Base-by-base conservation (phyloP, 441 rosid genomes). In the Syzygium malaccense region DNA sequence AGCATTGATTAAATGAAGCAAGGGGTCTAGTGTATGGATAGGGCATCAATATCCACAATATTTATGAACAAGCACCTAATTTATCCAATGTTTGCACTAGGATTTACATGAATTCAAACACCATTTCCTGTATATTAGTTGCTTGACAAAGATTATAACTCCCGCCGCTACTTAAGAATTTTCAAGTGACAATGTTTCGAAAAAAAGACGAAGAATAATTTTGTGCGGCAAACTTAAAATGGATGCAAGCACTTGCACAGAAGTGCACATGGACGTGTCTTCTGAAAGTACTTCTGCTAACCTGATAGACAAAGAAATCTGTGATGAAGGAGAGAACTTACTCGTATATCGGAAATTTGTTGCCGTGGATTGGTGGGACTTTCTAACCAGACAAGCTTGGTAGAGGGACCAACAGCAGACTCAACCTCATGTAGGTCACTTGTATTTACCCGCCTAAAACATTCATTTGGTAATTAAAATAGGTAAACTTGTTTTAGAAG, bases 351-450 rank as follows among this genome's bases (percentile, higher is more conserved):
- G 86, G 95, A 96, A 89, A 98, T 95, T 92, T 95, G 98, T 92
- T 91, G 97, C 85, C 96, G 94, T 83, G 99, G 99, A 75, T 97
- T 98, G 85, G 99, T 97, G 62, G 99, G 99, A 92, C 98, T 97
- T 93, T 97, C 99, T 86, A 98, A 89, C 98, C 98, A 97, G 79
- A 98, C 98, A 88, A 98, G 98, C 94, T 96, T 98, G 90, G 99
- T 97, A 68, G 14, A 86, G 51, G 99, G 95, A 86, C 98, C 94
- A 92, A 97, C 92, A 79, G 96, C 95, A 91, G 98, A 94, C 87
- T 95, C 95, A 90, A 97, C 97, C 93, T 96, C 98, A 45, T 90
- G 94, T 87, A 95, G 91, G 89, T 93, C 91, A 90, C 94, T 92
- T 54, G 97, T 94, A 92, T 97, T 95, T 78, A 96, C 96, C 91